Evolutionary conservation across 2,329 filamentous ascomycete genomes (phyloP), one percentile per base, ranked within the genome.

Genomic region (Rosellinia necatrix): DNA sequence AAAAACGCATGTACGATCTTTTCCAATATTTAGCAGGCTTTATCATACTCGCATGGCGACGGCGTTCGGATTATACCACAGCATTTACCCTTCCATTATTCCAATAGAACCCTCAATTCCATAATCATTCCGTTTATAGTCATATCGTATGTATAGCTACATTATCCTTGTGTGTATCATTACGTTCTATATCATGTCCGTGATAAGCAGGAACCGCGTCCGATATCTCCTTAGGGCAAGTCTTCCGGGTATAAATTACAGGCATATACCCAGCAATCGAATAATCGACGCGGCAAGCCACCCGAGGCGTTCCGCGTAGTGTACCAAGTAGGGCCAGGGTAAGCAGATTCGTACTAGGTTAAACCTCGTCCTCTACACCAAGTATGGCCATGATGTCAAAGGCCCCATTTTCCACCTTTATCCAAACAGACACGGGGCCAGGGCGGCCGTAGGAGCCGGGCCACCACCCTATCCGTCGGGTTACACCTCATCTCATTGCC

Each of bases 51-150:
- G 59, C 59, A 62, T 62, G 50, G 59, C 57, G 54, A 61, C 56
- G 59, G 59, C 57, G 59, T 62, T 60, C 43, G 43, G 6, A 56
- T 21, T 58, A 61, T 61, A 61, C 59, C 59, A 61, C 57, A 43
- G 47, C 56, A 56, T 56, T 27, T 40, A 52, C 37, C 35, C 21
- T 41, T 52, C 15, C 42, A 21, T 32, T 30, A 25, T 59, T 49
- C 47, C 3, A 52, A 49, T 59, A 59, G 56, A 59, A 41, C 13
- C 32, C 1, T 22, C 15, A 25, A 40, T 17, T 38, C 17, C 19
- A 29, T 27, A 32, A 47, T 43, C 29, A 15, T 24, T 41, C 34
- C n/a, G 27, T 19, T n/a, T 30, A 38, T 22, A 34, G 17, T 35
- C 21, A 29, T 42, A 52, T 38, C 29, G 43, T 40, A 32, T 38